These are phyloP conservation scores for Phascolomyces articulosus DNA, from an alignment of 371 early-diverging fungal species.

Conservation along the genomic window DNA sequence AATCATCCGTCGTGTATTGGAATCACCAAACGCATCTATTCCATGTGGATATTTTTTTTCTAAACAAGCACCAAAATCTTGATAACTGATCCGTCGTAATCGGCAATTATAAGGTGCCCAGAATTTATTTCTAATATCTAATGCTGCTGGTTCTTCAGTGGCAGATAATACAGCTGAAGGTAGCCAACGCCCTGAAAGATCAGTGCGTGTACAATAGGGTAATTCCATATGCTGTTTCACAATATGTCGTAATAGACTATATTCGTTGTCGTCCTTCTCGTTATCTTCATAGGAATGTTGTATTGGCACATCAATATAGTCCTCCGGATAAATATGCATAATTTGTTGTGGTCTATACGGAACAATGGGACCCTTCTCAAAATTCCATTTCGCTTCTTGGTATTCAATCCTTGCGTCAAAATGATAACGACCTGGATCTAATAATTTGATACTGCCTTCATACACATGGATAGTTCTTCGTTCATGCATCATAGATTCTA, in stretches of 20 bases:
- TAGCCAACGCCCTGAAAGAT: constrained; percentile 54
- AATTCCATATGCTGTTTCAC: constrained; percentile 33
- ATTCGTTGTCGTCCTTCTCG: background rate
- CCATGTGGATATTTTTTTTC: constrained; percentile 31
- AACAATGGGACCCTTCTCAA: constrained; percentile 43
- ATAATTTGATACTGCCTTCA: constrained; percentile 40
- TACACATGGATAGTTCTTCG: constrained; percentile 45
- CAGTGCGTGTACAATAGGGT: constrained; percentile 45
- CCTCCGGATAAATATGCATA: constrained; percentile 1
- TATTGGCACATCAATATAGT: no score
- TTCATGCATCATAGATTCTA: constrained; percentile 28
- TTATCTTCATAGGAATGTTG: background rate
- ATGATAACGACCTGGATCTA: constrained; percentile 38
- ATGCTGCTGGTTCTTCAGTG: background rate
- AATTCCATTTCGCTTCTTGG: constrained; percentile 51
- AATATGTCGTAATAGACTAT: background rate
- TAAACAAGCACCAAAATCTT: constrained; percentile 42
- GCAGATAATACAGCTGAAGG: constrained; percentile 12
- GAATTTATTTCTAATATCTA: constrained; percentile 31
- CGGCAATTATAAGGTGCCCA: constrained; percentile 58
- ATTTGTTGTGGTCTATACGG: constrained; percentile 34
- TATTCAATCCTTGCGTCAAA: constrained; percentile 44
- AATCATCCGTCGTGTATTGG: constrained; percentile 53
- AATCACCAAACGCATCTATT: constrained; percentile 56
- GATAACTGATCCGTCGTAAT: constrained; percentile 41